Base-by-base conservation (phyloP, 108 stramenopile species). In the Schizochytrium sp. region DNA sequence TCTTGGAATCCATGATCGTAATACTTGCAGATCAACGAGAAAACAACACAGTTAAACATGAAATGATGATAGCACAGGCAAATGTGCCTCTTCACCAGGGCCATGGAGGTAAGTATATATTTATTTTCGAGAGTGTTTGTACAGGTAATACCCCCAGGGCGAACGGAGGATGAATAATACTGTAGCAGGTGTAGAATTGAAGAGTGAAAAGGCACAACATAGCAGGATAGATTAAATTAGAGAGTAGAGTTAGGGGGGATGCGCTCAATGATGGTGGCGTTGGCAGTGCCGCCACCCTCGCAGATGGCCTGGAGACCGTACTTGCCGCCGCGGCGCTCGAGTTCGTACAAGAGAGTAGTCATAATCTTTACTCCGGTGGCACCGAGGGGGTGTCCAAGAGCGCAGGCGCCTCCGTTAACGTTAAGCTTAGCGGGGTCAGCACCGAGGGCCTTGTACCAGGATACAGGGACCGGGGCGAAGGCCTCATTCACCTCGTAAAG, bases 401-500 rank as follows among this genome's bases (percentile, higher is more conserved):
- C 93, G 64, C 98, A 98, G 46, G 97, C 96, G 57, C 98, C 97
- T 47, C 98, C 98, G 91, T 98, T 97, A 59, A 96, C 87, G 88
- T 98, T 99, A n/a, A 95, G 95, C 92, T 97, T 98, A 83, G 88
- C 92, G 92, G 96, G 95, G 88, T 99, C 98, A 89, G 98, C 89
- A 3, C 96, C 97, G 60, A 99, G 92, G 89, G 95, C 98, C 91
- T 98, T 98, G 89, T 96, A 97, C 87, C 98, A 98, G 12, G 97
- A 96, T 60, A 99, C 92, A 88, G 96, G 96, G 89, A 98, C 97
- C 7, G 97, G 96, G 41, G 99, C 97, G 93, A 98, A 99, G 28
- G 99, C 99, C 93, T 99, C 99, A 90, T 99, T 99, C 93, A 99
- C 96, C 95, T 99, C 99, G 4, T 97, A 61, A 41, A 98, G 93